Evolutionary conservation across 441 rosid genomes (phyloP).

Genomic region (Gossypium lobatum): DNA sequence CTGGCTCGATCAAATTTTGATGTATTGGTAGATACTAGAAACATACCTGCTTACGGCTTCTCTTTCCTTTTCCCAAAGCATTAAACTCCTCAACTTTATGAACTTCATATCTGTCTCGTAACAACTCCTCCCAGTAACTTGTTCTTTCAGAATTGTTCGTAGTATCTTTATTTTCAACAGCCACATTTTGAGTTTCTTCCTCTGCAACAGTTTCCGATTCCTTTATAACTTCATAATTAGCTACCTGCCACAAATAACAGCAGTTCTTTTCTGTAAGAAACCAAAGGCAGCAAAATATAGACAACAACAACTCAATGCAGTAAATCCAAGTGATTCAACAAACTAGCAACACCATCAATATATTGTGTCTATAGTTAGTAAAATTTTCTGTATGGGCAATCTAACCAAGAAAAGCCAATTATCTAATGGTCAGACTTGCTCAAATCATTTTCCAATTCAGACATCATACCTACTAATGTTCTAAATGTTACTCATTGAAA

Average conservation of each 20-base stretch:
- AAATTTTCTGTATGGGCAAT: slow-evolving; percentile 3
- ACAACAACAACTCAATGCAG: background rate
- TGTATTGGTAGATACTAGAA: background rate
- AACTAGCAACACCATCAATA: background rate
- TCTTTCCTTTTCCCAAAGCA: slow-evolving; percentile 84
- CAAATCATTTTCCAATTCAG: background rate
- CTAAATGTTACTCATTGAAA: background rate
- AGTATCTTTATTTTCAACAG: slow-evolving; percentile 49
- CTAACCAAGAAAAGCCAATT: background rate
- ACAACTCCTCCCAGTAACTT: slow-evolving; percentile 90
- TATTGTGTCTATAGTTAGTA: background rate
- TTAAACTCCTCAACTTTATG: slow-evolving; percentile 78
- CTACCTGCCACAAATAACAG: slow-evolving; percentile 54
- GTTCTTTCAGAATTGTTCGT: slow-evolving; percentile 56
- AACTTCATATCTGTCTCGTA: slow-evolving; percentile 71
- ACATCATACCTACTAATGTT: background rate
- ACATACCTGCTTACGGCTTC: slow-evolving; percentile 91
- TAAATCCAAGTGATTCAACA: background rate
- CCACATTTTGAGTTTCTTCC: slow-evolving; percentile 55
- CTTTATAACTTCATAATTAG: slow-evolving; percentile 90
- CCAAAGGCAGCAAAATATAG: slow-evolving; percentile 7
- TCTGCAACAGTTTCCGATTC: slow-evolving; percentile 69
- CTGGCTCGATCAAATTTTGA: background rate
- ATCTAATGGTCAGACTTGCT: slow-evolving; percentile 1
- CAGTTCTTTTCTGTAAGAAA: slow-evolving; percentile 6